These are phyloP conservation scores for Silene latifolia DNA, from an alignment of 148 eudicot species.

Conservation along the genomic window DNA sequence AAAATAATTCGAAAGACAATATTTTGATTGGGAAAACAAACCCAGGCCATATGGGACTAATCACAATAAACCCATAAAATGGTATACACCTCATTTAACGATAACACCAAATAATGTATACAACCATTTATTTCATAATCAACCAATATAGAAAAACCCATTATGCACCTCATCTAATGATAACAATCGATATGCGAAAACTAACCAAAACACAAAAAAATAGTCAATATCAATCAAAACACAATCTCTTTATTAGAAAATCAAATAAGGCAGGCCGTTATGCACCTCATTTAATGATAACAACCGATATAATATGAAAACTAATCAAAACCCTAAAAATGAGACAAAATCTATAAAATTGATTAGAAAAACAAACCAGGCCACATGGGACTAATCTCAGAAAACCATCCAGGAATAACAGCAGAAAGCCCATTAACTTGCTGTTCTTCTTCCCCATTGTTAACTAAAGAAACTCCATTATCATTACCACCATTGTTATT, in stretches of 20 bases:
- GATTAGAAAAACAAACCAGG: conserved; percentile 53
- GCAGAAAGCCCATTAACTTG: conserved; percentile 41
- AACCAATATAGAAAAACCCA: too few species aligned
- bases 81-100: too few species aligned
- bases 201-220: too few species aligned
- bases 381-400: conserved; percentile 99
- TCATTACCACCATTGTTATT: conserved; percentile 20
- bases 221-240: too few species aligned
- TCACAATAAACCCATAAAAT: conserved; percentile 65
- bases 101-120: too few species aligned
- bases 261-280: too few species aligned
- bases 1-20: background rate
- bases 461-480: conserved; percentile 26
- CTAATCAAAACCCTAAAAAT: background rate
- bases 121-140: too few species aligned
- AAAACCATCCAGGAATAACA: conserved; percentile 92
- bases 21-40: conserved; percentile 17
- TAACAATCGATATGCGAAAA: too few species aligned
- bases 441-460: background rate
- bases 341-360: background rate
- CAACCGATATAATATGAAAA: background rate
- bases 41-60: conserved; percentile 99
- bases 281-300: too few species aligned
- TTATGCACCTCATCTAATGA: too few species aligned
- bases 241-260: too few species aligned